A percentile compares a stretch with the other conserved stretches of the same genome.
phyloP scores from a whole-genome alignment of 2,329 filamentous ascomycete species.

The Penicillium sp. region DNA sequence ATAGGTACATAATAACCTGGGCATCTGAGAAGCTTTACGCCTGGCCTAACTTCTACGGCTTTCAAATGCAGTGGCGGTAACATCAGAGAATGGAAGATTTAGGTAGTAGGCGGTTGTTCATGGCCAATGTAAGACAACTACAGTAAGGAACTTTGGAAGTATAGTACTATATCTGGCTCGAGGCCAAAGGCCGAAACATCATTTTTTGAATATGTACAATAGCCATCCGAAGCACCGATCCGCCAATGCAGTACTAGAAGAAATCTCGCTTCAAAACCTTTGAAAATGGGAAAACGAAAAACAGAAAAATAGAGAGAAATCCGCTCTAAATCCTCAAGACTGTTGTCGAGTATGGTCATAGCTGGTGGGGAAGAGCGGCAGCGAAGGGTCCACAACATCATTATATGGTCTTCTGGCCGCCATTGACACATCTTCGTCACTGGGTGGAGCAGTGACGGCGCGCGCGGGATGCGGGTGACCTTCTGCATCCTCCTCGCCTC shows the following conservation, averaged over 20 bases:
- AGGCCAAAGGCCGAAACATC: neutral
- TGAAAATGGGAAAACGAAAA: constrained; percentile 1
- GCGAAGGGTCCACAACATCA: constrained; percentile 7
- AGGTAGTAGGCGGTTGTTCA: neutral
- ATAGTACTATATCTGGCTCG: neutral
- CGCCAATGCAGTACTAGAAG: neutral
- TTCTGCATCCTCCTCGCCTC: constrained; percentile 55
- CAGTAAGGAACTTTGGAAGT: neutral
- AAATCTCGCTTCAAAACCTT: neutral
- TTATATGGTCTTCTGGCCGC: constrained; percentile 5
- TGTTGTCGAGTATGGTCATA: neutral
- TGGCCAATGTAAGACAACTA: neutral
- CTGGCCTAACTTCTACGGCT: neutral
- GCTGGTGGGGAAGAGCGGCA: constrained; percentile 3
- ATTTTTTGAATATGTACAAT: neutral
- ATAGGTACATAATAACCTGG: too few relatives aligned
- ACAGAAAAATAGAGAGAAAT: neutral
- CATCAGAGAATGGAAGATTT: neutral
- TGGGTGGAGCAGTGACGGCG: constrained; percentile 2
- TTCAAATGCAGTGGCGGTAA: neutral
- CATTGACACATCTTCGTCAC: constrained; percentile 6
- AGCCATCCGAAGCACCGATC: neutral
- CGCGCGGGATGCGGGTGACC: neutral
- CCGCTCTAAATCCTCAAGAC: neutral
- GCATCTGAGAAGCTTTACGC: too few relatives aligned